Percentiles rank a stretch among this genome's conserved stretches.
Evolutionary conservation across 2,329 filamentous ascomycete species (phyloP).

Genomic region (Ophiostoma tasmaniense): DNA sequence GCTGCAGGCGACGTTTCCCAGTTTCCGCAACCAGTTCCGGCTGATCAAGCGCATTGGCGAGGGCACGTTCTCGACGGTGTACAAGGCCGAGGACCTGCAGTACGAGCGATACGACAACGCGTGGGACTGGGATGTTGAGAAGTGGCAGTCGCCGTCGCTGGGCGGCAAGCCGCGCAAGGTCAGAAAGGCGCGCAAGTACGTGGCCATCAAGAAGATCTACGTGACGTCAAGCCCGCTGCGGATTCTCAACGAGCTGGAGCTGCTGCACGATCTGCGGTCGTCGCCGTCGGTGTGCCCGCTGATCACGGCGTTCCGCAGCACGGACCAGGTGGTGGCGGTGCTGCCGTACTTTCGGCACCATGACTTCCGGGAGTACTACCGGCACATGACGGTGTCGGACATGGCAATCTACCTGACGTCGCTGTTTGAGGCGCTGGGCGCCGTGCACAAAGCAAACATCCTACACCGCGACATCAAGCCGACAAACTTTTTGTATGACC

Average conservation of each 20-base stretch:
- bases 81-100: constrained; percentile 90
- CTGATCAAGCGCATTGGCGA: constrained; percentile 96
- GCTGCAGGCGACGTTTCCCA: constrained; percentile 72
- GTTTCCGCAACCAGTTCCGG: constrained; percentile 75
- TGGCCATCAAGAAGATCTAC: constrained; percentile 99
- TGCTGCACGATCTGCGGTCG: constrained; percentile 77
- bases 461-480: constrained; percentile 95
- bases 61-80: constrained; percentile 97
- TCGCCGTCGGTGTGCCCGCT: constrained; percentile 85
- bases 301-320: constrained; percentile 91
- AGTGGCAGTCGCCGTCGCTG: constrained; percentile 61
- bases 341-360: constrained; percentile 92
- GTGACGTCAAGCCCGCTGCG: constrained; percentile 90
- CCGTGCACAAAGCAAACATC: constrained; percentile 76
- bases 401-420: constrained; percentile 85
- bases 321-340: constrained; percentile 90
- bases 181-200: constrained; percentile 54
- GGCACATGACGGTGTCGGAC: constrained; percentile 75
- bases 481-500: constrained; percentile 94
- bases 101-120: constrained; percentile 78
- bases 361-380: constrained; percentile 92
- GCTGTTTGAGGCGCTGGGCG: constrained; percentile 73
- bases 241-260: constrained; percentile 92
- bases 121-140: constrained; percentile 70
- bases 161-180: constrained; percentile 9